Evolutionary conservation across 768 basidiomycete genomes (phyloP), one percentile per base, ranked within the genome.

Genomic region (Rickenella mellea): DNA sequence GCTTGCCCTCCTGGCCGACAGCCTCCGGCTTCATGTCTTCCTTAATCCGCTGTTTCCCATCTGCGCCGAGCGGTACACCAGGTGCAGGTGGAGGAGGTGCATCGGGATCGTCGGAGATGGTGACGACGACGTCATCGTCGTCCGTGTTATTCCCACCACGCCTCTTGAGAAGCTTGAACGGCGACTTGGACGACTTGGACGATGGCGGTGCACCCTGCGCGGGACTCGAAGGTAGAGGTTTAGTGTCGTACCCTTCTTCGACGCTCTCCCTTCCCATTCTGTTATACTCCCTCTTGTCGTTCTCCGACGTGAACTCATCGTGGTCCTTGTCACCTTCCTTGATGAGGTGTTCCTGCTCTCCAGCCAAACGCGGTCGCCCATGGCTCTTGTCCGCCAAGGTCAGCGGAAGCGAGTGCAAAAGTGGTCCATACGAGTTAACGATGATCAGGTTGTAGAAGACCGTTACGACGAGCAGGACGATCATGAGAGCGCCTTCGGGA

Each of bases 391-490:
- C 79, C 36, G 87, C 83, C 44, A 91, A 71, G 31, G 78, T 80
- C 46, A 88, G 68, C 3, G 94, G 92, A 2, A 96, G 74, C 10
- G 80, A 71, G 24, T 73, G 61, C 45, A 82, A 54, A 17, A 98
- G 76, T 0, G 91, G 92, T 0, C 70, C 75, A 51, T 87, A 97
- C 5, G 90, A 91, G 54, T 74, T 73, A 55, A 75, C 75, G 48
- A 97, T 70, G 42, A 89, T 64, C 14, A 74, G 55, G 21, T 98
- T 75, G 71, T 75, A 89, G 44, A 80, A 78, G 2, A 70, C 87
- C 6, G 96, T 97, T 47, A 90, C 45, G 17, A 78, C 61, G 48
- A 97, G 87, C 42, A 99, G 65, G 5, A 93, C 76, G 22, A 97
- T 57, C 86, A 89, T 89, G 40, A 96, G 59, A 24, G 73, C 79